Evolutionary conservation across 495 filamentous ascomycete genomes (phyloP), one percentile per base, ranked within the genome.

Genomic region (Daldinia loculata): DNA sequence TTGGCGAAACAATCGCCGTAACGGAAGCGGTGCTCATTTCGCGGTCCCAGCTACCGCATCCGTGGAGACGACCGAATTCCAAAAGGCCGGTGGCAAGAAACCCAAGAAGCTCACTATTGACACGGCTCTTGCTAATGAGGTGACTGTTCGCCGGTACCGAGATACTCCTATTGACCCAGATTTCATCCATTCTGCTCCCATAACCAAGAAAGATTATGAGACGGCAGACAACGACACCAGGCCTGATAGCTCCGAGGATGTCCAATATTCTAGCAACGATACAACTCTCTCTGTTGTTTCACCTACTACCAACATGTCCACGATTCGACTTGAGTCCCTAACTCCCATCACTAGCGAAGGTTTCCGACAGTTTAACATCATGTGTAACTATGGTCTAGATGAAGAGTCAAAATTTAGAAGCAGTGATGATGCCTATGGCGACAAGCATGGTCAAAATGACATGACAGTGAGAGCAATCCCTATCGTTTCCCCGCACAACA

Each of bases 151-250:
- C 24, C 61, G 56, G 19, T 66, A 66, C 34, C 27, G 61, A 48
- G 61, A 36, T 6, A 48, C 66, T 0, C 66, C 70, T 2, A 32
- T 73, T 14, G 70, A 73, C n/a, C 61, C 65, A 0, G 65, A 69
- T 22, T 55, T 73, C 27, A 73, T 73, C 8, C 61, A 62, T 27
- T 69, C 70, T 4, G 70, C 70, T 9, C 70, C 70, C 8, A 19
- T 73, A 15, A 57, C 65, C 15, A 68, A 61, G 45, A 68, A 52
- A 17, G 65, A 57, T 7, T 61, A 19, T 14, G 14, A 30, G 17
- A 43, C 8, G 0, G 27, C 26, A 24, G 32, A 62, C 1, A 27
- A 50, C 2, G 27, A 61, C 1, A 22, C 56, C 7, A 55, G 50
- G 6, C 5, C 30, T 22, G 36, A 17, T 17, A 15, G 61, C 12